Evolutionary conservation across 306 rosid genomes (phyloP).

Genomic region (Cajanus cajan): DNA sequence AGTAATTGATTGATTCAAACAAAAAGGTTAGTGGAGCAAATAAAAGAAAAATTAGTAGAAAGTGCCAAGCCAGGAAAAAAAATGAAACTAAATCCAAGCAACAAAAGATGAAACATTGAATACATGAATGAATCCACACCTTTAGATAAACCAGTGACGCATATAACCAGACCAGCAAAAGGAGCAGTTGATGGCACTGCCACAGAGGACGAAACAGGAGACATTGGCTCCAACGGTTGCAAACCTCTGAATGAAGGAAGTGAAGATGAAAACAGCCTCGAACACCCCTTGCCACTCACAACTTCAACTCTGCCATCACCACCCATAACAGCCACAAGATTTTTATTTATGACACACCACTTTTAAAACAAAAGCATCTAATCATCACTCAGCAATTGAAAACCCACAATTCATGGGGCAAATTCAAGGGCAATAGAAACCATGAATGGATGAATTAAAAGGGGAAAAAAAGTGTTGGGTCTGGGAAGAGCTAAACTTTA

Average conservation of each 20-base stretch:
- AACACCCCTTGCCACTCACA: conserved; percentile 77
- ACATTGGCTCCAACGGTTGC: conserved; percentile 59
- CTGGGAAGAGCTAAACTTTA: neutral
- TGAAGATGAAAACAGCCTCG: conserved; percentile 71
- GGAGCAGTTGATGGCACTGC: conserved; percentile 57
- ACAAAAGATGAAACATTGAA: conserved; percentile 20
- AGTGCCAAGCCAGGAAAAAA: neutral
- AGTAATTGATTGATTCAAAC: conserved; percentile 6
- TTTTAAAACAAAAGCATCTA: conserved; percentile 14
- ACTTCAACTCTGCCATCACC: conserved; percentile 73
- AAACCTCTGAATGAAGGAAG: conserved; percentile 52
- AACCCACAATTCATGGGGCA: neutral
- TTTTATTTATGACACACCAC: conserved; percentile 31
- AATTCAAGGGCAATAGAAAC: neutral
- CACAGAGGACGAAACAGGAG: conserved; percentile 64
- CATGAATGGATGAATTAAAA: neutral
- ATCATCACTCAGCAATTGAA: conserved; percentile 19
- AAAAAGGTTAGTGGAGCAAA: neutral
- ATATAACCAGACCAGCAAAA: conserved; percentile 78
- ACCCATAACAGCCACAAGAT: conserved; percentile 52
- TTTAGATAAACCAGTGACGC: conserved; percentile 95
- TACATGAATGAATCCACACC: conserved; percentile 46
- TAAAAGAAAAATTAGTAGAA: neutral
- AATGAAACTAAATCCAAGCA: neutral
- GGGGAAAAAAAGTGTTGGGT: neutral